Base-by-base conservation (phyloP, 345 rosid genomes). In the Carallia pectinifolia region DNA sequence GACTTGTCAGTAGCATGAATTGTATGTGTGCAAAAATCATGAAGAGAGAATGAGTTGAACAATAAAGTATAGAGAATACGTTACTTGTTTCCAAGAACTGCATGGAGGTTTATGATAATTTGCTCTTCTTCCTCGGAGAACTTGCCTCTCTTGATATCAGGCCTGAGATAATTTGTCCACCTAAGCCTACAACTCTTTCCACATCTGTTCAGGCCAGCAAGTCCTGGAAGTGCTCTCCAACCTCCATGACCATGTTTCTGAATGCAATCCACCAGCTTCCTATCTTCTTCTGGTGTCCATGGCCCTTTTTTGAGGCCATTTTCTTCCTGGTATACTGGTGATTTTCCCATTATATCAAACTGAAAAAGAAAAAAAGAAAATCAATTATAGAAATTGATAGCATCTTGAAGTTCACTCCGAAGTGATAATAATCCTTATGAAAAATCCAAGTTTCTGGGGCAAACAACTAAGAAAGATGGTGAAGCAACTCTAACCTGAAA, bases 161-260 rank as follows among this genome's bases (percentile, higher is more conserved):
- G 93, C 69, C 96, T 79, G 54, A 90, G 83, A 77, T 90, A 90
- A 75, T 90, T 90, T 53, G 87, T 90, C 96, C 96, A 88, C 63
- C 96, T 64, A 29, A 88, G 77, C 73, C 96, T 82, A 68, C 96
- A 90, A 77, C 96, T 90, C 76, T 90, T 90, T 5, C 96, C 96
- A 31, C 96, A 90, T 61, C 96, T 75, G 71, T 90, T 88, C 59
- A 88, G 68, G 27, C 96, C 93, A 9, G 93, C 91, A 61, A 82
- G 87, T 75, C 71, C 82, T 0, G 96, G 93, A 65, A 88, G 89
- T 50, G 89, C 88, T 79, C 89, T 84, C 96, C 96, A 90, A 56
- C 91, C 88, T 81, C 90, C 91, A 82, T 85, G 90, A 34, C 91
- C 96, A 18, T 88, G 76, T 31, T 81, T 70, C 61, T 77, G 74